These are phyloP conservation scores for Podila horticola DNA, from an alignment of 192 early-diverging fungal species.

Conservation along the genomic window DNA sequence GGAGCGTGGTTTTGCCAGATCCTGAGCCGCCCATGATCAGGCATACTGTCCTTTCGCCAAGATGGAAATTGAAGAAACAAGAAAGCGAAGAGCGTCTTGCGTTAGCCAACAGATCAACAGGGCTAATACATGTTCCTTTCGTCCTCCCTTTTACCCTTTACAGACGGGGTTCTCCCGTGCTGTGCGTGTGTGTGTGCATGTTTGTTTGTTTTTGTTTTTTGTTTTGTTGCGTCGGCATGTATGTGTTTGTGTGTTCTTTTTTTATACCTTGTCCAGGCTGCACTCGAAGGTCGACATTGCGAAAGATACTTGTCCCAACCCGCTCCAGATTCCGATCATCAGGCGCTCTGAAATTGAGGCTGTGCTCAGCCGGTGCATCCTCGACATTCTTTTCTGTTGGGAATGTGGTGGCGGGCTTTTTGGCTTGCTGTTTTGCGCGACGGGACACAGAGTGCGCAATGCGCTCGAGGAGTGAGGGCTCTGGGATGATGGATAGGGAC, in stretches of 20 bases:
- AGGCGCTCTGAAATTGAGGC: neutral
- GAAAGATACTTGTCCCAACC: neutral
- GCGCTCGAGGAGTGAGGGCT: neutral
- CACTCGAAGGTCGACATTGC: slow-evolving; percentile 6
- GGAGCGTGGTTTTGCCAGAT: slow-evolving; percentile 14
- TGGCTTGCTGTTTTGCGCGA: neutral
- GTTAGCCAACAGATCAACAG: too few relatives aligned
- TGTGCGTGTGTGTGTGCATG: too few relatives aligned
- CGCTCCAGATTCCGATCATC: neutral
- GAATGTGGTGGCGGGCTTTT: neutral
- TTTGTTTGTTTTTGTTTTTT: too few relatives aligned
- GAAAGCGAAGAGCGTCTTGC: neutral
- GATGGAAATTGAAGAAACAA: too few relatives aligned
- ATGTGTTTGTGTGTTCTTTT: neutral
- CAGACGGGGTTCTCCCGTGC: too few relatives aligned
- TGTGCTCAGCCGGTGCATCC: neutral
- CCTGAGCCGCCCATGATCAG: slow-evolving; percentile 11
- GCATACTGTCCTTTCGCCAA: slow-evolving; percentile 1
- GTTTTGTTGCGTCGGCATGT: too few relatives aligned
- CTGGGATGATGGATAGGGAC: neutral
- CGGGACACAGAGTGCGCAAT: neutral
- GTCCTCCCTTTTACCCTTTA: too few relatives aligned
- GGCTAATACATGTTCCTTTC: too few relatives aligned
- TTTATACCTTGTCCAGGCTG: slow-evolving; percentile 1
- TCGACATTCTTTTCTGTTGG: neutral